A percentile compares a stretch with the other conserved stretches of the same genome.
phyloP scores from a whole-genome alignment of 805 yeast genomes.

The Barnettozyma sp. region DNA sequence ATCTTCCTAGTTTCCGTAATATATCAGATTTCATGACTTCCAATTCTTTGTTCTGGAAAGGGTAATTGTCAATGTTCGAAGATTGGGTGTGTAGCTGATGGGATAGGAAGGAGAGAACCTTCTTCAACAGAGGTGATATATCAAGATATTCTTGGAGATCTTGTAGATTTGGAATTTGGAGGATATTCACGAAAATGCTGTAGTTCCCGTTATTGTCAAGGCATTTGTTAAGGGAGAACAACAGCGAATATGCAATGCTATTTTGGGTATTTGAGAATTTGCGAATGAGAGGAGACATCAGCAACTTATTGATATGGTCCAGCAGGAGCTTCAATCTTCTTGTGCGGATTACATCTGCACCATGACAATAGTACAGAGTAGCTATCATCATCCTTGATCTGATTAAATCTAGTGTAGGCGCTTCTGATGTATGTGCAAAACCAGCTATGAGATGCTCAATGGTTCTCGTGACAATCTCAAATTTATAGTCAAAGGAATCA shows the following conservation, averaged over 20 bases:
- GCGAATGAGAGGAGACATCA: constrained; percentile 6
- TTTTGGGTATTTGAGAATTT: constrained; percentile 6
- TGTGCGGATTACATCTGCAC: constrained; percentile 12
- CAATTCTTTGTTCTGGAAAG: constrained; percentile 15
- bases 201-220: neutral
- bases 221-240: constrained; percentile 4
- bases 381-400: constrained; percentile 19
- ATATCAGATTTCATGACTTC: constrained; percentile 16
- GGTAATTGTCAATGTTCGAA: neutral
- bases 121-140: constrained; percentile 8
- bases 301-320: constrained; percentile 9
- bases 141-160: constrained; percentile 1
- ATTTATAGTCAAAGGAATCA: constrained; percentile 17
- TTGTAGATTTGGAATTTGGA: constrained; percentile 11
- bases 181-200: constrained; percentile 2
- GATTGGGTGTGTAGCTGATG: constrained; percentile 5
- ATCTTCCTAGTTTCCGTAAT: neutral
- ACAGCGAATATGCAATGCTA: constrained; percentile 6
- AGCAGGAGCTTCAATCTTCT: constrained; percentile 14
- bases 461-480: constrained; percentile 22
- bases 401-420: constrained; percentile 13
- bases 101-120: constrained; percentile 11
- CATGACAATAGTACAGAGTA: constrained; percentile 14
- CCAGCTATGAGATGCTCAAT: constrained; percentile 17
- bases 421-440: constrained; percentile 4